phyloP scores from a whole-genome alignment of 176 grass and related monocot genomes.

The Aegilops speltoides region DNA sequence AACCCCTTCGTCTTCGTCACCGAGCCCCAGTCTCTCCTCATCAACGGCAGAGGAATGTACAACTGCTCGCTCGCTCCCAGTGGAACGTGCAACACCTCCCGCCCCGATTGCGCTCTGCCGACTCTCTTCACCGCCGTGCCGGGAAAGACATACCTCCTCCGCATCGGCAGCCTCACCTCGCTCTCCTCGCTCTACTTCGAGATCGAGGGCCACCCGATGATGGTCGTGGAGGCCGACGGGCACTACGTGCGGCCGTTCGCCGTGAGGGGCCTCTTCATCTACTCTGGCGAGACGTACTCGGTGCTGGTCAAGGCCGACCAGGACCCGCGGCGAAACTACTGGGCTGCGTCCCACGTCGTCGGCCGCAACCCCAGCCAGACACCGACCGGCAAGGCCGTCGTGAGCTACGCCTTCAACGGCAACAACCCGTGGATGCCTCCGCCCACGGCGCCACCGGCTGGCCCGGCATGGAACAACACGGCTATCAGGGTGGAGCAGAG shows the following conservation, averaged over 20 bases:
- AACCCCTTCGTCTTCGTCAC: constrained; percentile 41
- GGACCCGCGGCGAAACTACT: constrained; percentile 64
- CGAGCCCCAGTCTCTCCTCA: constrained; percentile 75
- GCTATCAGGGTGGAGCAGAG: constrained; percentile 44
- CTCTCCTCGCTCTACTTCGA: constrained; percentile 72
- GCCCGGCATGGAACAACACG: constrained; percentile 58
- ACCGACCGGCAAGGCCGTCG: constrained; percentile 41
- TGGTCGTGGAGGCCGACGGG: constrained; percentile 58
- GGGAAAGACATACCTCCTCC: constrained; percentile 66
- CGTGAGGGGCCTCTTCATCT: constrained; percentile 54
- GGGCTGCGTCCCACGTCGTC: constrained; percentile 47
- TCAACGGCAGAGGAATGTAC: constrained; percentile 67
- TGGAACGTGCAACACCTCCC: constrained; percentile 20
- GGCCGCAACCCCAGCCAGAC: constrained; percentile 33
- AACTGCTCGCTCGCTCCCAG: constrained; percentile 28
- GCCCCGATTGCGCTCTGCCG: constrained; percentile 26
- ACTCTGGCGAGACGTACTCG: constrained; percentile 85
- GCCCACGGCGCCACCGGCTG: not conserved
- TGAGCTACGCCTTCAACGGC: constrained; percentile 42
- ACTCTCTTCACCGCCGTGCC: constrained; percentile 54
- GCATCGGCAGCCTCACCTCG: constrained; percentile 58
- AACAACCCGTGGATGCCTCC: constrained; percentile 10
- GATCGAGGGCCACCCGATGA: constrained; percentile 65
- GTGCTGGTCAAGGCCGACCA: constrained; percentile 62
- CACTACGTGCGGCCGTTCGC: constrained; percentile 57